Conservation (phyloP, 495 filamentous ascomycete species). For the Penicillium mononematosum region DNA sequence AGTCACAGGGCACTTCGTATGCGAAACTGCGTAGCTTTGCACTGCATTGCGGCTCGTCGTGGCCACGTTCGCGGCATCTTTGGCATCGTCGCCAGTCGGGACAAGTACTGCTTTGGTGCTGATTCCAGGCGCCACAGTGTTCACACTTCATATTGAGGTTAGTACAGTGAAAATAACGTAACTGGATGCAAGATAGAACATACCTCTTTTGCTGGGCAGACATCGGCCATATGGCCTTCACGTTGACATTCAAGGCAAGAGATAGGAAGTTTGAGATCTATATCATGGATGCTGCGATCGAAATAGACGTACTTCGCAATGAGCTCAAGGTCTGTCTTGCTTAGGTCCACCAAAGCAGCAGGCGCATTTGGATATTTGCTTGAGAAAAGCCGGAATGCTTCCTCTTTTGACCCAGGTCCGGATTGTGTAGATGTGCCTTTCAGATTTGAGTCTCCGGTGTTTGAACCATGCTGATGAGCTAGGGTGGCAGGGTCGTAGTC, state of each 20-base stretch:
- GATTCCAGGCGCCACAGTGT: constrained; percentile 42
- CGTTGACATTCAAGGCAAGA: constrained; percentile 46
- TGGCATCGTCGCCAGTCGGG: constrained; percentile 44
- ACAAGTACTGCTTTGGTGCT: constrained; percentile 40
- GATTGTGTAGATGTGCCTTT: background rate
- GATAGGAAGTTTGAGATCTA: constrained; percentile 65
- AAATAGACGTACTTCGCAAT: constrained; percentile 49
- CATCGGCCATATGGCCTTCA: constrained; percentile 45
- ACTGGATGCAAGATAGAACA: background rate
- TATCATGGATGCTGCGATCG: constrained; percentile 58
- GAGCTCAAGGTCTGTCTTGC: constrained; percentile 40
- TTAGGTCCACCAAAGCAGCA: constrained; percentile 42
- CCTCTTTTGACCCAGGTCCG: constrained; percentile 34
- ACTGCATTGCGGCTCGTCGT: constrained; percentile 37
- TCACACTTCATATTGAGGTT: constrained; percentile 32
- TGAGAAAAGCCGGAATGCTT: constrained; percentile 36
- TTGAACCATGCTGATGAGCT: background rate
- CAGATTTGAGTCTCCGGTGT: constrained; percentile 8
- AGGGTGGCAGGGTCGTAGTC: constrained; percentile 30
- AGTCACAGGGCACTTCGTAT: constrained; percentile 44
- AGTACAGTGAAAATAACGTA: background rate
- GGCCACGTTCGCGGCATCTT: constrained; percentile 48
- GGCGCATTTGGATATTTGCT: constrained; percentile 40
- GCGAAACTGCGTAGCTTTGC: constrained; percentile 40
- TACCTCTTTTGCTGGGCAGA: constrained; percentile 48